phyloP scores from a whole-genome alignment of 805 yeast species.

The Metschnikowia drakensbergensis region DNA sequence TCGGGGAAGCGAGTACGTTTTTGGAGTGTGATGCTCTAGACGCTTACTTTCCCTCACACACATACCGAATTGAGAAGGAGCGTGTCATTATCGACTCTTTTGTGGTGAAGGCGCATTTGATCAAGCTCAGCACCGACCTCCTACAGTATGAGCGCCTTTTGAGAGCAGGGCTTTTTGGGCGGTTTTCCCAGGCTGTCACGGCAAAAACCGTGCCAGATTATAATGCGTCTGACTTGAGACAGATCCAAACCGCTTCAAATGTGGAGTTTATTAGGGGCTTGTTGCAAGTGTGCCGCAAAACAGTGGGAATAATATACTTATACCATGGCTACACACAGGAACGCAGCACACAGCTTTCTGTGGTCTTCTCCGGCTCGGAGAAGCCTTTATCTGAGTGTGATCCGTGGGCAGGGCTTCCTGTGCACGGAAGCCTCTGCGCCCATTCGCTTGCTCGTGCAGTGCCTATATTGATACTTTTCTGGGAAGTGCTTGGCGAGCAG shows the following conservation, averaged over 20 bases:
- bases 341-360: neutral
- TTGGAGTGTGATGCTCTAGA: constrained; percentile 8
- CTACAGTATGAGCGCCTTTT: neutral
- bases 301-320: neutral
- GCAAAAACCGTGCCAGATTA: neutral
- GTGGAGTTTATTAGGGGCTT: neutral
- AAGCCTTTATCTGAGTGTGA: neutral
- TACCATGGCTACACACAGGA: neutral
- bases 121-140: constrained; percentile 9
- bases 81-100: constrained; percentile 33
- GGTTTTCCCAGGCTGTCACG: neutral
- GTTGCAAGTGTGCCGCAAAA: neutral
- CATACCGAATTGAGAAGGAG: constrained; percentile 14
- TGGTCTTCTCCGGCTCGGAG: neutral
- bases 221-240: neutral
- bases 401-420: neutral
- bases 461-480: neutral
- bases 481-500: neutral
- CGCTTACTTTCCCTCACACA: constrained; percentile 1
- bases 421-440: neutral
- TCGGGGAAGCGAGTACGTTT: constrained; percentile 7
- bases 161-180: neutral
- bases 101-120: constrained; percentile 28
- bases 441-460: constrained; percentile 4
- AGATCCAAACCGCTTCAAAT: neutral